phyloP scores from a whole-genome alignment of 169 alveolate genomes.

The Miamiensis avidus region DNA sequence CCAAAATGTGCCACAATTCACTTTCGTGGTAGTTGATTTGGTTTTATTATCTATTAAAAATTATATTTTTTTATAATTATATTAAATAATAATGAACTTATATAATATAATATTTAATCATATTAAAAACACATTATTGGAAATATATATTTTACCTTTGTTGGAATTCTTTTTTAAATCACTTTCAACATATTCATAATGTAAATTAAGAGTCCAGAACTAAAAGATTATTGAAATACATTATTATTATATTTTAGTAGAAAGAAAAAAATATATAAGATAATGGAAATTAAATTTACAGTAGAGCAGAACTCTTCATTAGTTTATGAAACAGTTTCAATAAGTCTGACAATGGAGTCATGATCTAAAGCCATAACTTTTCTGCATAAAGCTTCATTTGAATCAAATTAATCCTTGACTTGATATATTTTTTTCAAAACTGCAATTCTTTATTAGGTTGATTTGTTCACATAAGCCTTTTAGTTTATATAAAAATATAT shows the following conservation, averaged over 20 bases:
- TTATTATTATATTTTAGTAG: neutral
- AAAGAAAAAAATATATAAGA: neutral
- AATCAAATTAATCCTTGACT: no score
- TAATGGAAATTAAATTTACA: neutral
- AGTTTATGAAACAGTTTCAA: neutral
- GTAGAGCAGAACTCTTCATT: constrained; percentile 5
- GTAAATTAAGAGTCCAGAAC: neutral
- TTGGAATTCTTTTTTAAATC: neutral
- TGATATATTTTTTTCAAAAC: no score
- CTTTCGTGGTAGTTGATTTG: constrained; percentile 17
- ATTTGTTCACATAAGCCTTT: no score
- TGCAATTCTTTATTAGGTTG: no score
- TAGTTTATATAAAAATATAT: no score
- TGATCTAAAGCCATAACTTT: neutral
- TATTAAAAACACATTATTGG: neutral
- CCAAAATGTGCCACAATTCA: constrained; percentile 29
- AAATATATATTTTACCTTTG: neutral
- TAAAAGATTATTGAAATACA: neutral
- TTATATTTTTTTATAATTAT: no score
- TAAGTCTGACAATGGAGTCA: constrained; percentile 8
- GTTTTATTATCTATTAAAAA: neutral
- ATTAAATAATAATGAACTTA: no score
- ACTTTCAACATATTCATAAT: neutral
- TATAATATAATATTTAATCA: no score
- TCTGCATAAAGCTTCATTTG: neutral